Evolutionary conservation across 176 grass and related monocot species (phyloP).

Genomic region (Chrysopogon serrulatus): DNA sequence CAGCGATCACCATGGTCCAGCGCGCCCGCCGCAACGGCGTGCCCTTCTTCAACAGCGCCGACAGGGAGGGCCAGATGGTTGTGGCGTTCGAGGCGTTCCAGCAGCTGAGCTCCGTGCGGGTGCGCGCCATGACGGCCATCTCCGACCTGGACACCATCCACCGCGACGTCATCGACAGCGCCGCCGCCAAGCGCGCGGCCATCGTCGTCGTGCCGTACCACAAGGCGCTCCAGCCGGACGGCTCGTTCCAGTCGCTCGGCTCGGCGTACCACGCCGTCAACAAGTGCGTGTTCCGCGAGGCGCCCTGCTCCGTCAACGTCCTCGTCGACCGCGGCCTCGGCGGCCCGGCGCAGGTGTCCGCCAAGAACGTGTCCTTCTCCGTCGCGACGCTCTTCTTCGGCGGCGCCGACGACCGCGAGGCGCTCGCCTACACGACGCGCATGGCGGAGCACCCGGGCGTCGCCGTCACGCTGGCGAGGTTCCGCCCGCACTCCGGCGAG

Average conservation of each 20-base stretch:
- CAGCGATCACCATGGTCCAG: conserved; percentile 74
- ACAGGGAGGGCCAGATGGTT: conserved; percentile 34
- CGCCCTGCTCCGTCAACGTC: conserved; percentile 69
- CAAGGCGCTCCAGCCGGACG: conserved; percentile 49
- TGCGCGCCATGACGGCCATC: conserved; percentile 76
- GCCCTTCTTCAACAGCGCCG: conserved; percentile 53
- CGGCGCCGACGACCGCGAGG: conserved; percentile 74
- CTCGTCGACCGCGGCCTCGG: conserved; percentile 85
- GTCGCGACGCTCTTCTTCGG: conserved; percentile 68
- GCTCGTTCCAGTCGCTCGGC: conserved; percentile 48
- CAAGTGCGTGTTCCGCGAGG: conserved; percentile 60
- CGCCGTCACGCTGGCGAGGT: conserved; percentile 43
- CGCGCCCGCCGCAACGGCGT: conserved; percentile 45
- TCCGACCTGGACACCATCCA: conserved; percentile 72
- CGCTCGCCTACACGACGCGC: conserved; percentile 56
- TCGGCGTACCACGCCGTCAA: conserved; percentile 56
- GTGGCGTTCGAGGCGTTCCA: conserved; percentile 86
- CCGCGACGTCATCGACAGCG: conserved; percentile 64
- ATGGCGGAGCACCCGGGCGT: conserved; percentile 69
- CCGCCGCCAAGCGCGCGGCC: conserved; percentile 40
- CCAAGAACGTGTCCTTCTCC: conserved; percentile 44
- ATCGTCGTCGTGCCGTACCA: conserved; percentile 82
- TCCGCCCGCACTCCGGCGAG: not conserved
- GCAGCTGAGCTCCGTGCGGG: conserved; percentile 56
- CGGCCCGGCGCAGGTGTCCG: conserved; percentile 53